Evolutionary conservation across 2,329 filamentous ascomycete genomes (phyloP).

Genomic region (Alternaria sp.): DNA sequence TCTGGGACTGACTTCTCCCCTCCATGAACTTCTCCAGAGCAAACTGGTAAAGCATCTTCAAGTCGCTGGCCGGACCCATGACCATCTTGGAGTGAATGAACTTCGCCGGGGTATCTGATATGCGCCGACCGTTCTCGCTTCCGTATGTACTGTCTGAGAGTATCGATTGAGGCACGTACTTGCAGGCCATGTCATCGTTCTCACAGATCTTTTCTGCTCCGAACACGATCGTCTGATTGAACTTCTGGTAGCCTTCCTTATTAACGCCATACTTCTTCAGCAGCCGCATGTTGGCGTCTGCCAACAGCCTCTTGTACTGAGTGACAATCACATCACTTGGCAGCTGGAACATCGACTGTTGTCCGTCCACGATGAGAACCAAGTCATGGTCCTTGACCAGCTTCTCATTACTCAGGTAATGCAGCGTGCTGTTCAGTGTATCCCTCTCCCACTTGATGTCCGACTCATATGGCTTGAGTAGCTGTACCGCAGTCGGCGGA

Average conservation of each 20-base stretch:
- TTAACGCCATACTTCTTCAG: constrained; percentile 56
- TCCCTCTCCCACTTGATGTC: constrained; percentile 51
- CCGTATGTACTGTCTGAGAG: constrained; percentile 59
- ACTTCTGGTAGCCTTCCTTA: constrained; percentile 28
- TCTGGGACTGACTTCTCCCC: constrained; percentile 37
- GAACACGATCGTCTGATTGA: constrained; percentile 63
- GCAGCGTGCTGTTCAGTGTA: constrained; percentile 54
- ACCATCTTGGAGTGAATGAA: constrained; percentile 58
- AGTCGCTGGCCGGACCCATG: constrained; percentile 59
- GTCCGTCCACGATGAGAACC: constrained; percentile 68
- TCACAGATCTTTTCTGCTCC: constrained; percentile 62
- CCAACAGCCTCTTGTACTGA: constrained; percentile 64
- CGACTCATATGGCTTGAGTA: constrained; percentile 37
- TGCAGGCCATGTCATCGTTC: constrained; percentile 59
- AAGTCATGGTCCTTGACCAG: constrained; percentile 65
- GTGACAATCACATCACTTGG: constrained; percentile 67
- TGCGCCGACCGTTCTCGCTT: constrained; percentile 48
- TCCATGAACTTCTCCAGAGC: constrained; percentile 48
- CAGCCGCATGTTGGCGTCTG: constrained; percentile 61
- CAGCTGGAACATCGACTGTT: constrained; percentile 70
- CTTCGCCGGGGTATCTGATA: constrained; percentile 37
- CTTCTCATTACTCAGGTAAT: constrained; percentile 57
- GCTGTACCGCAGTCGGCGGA: constrained; percentile 61
- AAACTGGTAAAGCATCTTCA: constrained; percentile 55
- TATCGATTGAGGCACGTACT: constrained; percentile 59